Percentiles rank a stretch among this genome's conserved stretches.
These are phyloP conservation scores for Pisolithus orientalis DNA, from an alignment of 768 basidiomycete genomes.

Conservation along the genomic window DNA sequence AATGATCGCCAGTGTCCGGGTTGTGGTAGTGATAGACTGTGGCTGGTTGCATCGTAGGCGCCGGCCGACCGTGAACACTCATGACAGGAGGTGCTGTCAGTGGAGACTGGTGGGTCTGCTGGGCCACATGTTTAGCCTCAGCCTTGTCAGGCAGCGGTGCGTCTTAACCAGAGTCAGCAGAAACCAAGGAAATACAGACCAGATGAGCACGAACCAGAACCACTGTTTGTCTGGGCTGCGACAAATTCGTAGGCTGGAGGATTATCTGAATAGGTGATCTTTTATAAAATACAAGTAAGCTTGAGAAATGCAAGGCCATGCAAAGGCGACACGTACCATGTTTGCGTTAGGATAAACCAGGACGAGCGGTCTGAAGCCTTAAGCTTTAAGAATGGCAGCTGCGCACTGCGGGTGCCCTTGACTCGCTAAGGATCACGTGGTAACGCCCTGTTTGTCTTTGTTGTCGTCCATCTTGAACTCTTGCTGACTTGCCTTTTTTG, in stretches of 20 bases:
- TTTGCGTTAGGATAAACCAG: conserved; percentile 1
- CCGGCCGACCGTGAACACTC: conserved; percentile 12
- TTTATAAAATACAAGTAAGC: neutral
- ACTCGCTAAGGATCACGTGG: conserved; percentile 19
- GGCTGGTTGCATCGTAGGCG: conserved; percentile 34
- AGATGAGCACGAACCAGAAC: conserved; percentile 19
- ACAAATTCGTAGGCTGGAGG: conserved; percentile 48
- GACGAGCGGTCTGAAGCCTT: too few species aligned
- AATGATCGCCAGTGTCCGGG: conserved; percentile 48
- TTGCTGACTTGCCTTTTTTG: conserved; percentile 5
- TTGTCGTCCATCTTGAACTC: conserved; percentile 6
- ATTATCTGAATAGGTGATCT: conserved; percentile 26
- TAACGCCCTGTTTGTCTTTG: conserved; percentile 4
- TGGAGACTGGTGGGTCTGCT: neutral
- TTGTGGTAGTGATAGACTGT: conserved; percentile 66
- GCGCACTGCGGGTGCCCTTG: too few species aligned
- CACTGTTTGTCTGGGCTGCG: conserved; percentile 19
- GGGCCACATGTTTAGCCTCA: conserved; percentile 6
- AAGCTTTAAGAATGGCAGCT: too few species aligned
- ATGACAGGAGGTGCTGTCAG: conserved; percentile 11
- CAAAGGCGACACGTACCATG: conserved; percentile 15
- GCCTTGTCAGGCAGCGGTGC: conserved; percentile 7
- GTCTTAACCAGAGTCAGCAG: neutral
- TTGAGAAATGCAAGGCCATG: neutral
- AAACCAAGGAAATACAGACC: neutral